A percentile compares a stretch with the other conserved stretches of the same genome.
Conservation (phyloP, 306 rosid genomes). For the Begonia peltatifolia region DNA sequence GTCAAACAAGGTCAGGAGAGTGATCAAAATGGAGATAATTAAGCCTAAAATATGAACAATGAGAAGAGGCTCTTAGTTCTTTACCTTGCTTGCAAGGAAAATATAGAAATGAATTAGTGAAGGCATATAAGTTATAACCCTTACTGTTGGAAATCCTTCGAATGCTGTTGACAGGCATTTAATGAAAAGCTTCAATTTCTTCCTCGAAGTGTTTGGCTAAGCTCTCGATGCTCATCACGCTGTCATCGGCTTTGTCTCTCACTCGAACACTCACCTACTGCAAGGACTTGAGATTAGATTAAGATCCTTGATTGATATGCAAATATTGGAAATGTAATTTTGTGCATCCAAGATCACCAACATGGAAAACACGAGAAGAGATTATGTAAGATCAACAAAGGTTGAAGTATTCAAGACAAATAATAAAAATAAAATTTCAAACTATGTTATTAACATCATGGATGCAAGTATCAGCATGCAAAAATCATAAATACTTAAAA, state of each 20-base stretch:
- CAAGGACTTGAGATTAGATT: neutral
- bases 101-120: too few relatives aligned
- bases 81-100: neutral
- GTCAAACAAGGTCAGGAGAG: too few relatives aligned
- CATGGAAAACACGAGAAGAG: neutral
- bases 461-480: too few relatives aligned
- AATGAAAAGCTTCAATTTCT: constrained; percentile 48
- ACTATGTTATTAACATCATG: too few relatives aligned
- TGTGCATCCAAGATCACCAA: too few relatives aligned
- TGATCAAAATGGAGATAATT: too few relatives aligned
- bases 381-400: neutral
- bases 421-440: too few relatives aligned
- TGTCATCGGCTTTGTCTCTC: constrained; percentile 51
- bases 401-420: constrained; percentile 1
- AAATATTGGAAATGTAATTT: too few relatives aligned
- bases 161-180: constrained; percentile 5
- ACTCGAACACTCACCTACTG: constrained; percentile 83
- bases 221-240: constrained; percentile 44
- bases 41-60: too few relatives aligned
- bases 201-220: constrained; percentile 48
- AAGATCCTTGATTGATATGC: neutral
- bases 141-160: too few relatives aligned
- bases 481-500: too few relatives aligned
- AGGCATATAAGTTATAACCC: too few relatives aligned
- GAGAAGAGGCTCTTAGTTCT: neutral